A percentile compares a stretch with the other conserved stretches of the same genome.
phyloP scores from a whole-genome alignment of 176 grass and related monocot genomes.

The Hordeum marinum region DNA sequence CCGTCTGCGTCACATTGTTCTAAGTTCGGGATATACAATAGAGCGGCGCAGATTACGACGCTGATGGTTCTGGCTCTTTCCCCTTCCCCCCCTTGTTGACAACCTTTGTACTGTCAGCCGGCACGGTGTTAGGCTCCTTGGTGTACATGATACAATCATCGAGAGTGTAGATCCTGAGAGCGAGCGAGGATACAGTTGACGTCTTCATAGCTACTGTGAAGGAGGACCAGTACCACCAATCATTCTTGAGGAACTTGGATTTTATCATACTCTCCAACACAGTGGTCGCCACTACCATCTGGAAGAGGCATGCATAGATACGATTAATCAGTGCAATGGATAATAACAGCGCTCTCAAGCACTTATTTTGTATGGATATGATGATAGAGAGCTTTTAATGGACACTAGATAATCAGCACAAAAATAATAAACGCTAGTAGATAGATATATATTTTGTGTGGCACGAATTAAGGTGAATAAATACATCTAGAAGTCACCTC shows the following conservation, averaged over 20 bases:
- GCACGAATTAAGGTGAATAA: not conserved
- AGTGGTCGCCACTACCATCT: slow-evolving; percentile 74
- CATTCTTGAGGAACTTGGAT: slow-evolving; percentile 68
- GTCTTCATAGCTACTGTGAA: slow-evolving; percentile 76
- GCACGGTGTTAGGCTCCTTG: slow-evolving; percentile 43
- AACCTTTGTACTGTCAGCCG: slow-evolving; percentile 30
- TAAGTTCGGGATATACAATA: slow-evolving; percentile 32
- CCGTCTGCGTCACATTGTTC: not conserved
- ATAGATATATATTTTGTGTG: not conserved
- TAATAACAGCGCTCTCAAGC: not conserved
- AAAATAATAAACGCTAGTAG: not conserved
- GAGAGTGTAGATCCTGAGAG: slow-evolving; percentile 74
- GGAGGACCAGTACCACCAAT: slow-evolving; percentile 95
- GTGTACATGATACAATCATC: slow-evolving; percentile 74
- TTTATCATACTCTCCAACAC: slow-evolving; percentile 78
- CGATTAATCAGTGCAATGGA: not conserved
- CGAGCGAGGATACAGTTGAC: slow-evolving; percentile 69
- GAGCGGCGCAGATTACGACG: slow-evolving; percentile 10
- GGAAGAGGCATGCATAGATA: slow-evolving; percentile 11
- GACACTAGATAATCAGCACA: not conserved
- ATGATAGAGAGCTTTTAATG: not conserved
- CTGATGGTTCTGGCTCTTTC: slow-evolving; percentile 34
- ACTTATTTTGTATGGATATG: not conserved
- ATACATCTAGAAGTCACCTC: slow-evolving; percentile 48
- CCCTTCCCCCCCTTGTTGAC: slow-evolving; percentile 39